phyloP scores from a whole-genome alignment of 148 eudicot species.

The Dysphania ambrosioides region DNA sequence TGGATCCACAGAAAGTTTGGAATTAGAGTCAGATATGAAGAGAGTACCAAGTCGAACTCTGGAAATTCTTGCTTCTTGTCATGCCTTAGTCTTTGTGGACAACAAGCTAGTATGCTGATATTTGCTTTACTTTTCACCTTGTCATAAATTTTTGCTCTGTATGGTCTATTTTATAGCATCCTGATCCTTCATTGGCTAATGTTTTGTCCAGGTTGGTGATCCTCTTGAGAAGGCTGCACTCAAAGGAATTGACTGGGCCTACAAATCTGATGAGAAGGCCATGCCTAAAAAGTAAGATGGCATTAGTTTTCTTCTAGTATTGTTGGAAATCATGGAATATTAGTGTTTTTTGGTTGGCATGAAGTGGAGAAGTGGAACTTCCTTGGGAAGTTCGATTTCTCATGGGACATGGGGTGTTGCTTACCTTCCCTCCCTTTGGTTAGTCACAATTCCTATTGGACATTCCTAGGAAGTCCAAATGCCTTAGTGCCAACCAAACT shows the following conservation, averaged over 20 bases:
- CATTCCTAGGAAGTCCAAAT: too few species aligned
- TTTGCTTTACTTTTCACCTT: neutral
- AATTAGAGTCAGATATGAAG: conserved; percentile 67
- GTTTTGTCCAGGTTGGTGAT: conserved; percentile 74
- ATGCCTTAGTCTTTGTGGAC: conserved; percentile 91
- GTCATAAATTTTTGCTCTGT: neutral
- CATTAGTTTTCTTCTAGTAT: neutral
- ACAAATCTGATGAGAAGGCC: conserved; percentile 97
- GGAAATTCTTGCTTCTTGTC: conserved; percentile 98
- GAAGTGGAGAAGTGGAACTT: too few species aligned
- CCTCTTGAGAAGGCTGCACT: conserved; percentile 99
- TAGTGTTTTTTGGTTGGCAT: too few species aligned
- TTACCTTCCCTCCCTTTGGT: too few species aligned
- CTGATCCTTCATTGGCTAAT: neutral
- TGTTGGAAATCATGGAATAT: neutral
- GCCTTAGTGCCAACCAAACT: too few species aligned
- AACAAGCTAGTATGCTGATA: conserved; percentile 73
- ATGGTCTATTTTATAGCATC: neutral
- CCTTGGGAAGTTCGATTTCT: too few species aligned
- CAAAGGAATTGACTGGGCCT: conserved; percentile 89
- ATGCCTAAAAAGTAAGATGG: conserved; percentile 80
- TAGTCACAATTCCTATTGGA: too few species aligned
- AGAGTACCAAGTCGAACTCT: conserved; percentile 61
- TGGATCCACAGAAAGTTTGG: conserved; percentile 68
- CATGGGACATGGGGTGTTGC: too few species aligned